Evolutionary conservation across 2,329 filamentous ascomycete genomes (phyloP).

Genomic region (Colletotrichum neosansevieriae): DNA sequence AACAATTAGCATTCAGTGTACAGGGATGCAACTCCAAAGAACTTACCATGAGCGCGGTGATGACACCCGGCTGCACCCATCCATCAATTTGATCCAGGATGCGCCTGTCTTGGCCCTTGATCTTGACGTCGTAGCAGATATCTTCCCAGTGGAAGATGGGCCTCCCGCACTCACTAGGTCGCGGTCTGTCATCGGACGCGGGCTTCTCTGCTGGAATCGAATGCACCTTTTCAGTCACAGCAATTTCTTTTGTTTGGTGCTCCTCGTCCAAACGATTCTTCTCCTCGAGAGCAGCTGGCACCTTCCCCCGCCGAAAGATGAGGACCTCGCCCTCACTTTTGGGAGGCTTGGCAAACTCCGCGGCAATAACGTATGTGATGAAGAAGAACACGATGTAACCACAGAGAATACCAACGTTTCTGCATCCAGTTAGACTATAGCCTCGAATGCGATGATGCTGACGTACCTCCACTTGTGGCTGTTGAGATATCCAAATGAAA

Average conservation of each 20-base stretch:
- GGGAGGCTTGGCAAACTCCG: conserved; percentile 73
- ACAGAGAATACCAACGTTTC: conserved; percentile 77
- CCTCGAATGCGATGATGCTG: no score
- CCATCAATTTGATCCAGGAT: conserved; percentile 80
- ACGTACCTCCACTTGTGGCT: conserved; percentile 58
- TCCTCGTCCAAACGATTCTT: conserved; percentile 29
- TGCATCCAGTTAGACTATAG: conserved; percentile 38
- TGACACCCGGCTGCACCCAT: conserved; percentile 81
- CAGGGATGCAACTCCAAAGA: accelerated
- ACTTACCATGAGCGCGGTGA: conserved; percentile 78
- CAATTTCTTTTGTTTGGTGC: not conserved
- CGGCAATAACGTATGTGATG: conserved; percentile 69
- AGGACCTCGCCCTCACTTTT: conserved; percentile 83
- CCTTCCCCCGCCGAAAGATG: conserved; percentile 61
- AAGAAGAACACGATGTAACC: conserved; percentile 73
- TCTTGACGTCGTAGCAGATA: conserved; percentile 72
- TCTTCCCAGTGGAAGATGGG: conserved; percentile 76
- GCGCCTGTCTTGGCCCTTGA: conserved; percentile 73
- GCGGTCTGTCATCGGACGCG: not conserved
- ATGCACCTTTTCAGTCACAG: not conserved
- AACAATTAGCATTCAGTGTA: not conserved
- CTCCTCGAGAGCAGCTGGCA: conserved; percentile 60
- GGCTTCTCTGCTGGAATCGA: not conserved
- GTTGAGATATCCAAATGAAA: conserved; percentile 57
- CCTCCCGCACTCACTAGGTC: conserved; percentile 35